A percentile compares a stretch with the other conserved stretches of the same genome.
Evolutionary conservation across 495 filamentous ascomycete species (phyloP).

Genomic region (Astrothelium subdiscretum): DNA sequence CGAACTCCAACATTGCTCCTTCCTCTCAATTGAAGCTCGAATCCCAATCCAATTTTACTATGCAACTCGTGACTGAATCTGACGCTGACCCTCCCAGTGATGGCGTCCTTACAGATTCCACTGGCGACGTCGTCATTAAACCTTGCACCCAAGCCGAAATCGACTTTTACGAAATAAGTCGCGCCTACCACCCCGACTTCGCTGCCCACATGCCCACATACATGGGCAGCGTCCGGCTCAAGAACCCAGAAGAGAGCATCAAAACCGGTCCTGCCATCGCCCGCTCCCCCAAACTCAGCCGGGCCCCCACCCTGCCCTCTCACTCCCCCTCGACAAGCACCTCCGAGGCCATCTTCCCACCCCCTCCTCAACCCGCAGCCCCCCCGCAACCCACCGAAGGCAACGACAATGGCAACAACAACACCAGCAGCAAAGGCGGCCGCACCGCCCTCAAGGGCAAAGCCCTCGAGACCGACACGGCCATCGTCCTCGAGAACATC

Average conservation of each 20-base stretch:
- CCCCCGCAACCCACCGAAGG: background rate
- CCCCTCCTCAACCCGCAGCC: background rate
- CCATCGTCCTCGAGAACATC: slow-evolving; percentile 80
- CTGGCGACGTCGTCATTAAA: slow-evolving; percentile 85
- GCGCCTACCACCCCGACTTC: slow-evolving; percentile 53
- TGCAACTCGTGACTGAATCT: background rate
- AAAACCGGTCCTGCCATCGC: slow-evolving; percentile 23
- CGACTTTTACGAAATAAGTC: slow-evolving; percentile 77
- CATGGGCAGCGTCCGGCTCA: slow-evolving; percentile 60
- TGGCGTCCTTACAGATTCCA: slow-evolving; percentile 75
- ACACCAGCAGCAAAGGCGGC: slow-evolving; percentile 1
- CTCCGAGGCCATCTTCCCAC: background rate
- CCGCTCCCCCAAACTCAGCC: background rate
- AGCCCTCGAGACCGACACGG: slow-evolving; percentile 50
- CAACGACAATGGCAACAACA: background rate
- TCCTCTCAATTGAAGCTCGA: background rate
- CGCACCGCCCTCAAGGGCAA: slow-evolving; percentile 19
- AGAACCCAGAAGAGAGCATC: slow-evolving; percentile 40
- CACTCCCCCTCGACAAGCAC: slow-evolving; percentile 2
- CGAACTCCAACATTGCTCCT: background rate
- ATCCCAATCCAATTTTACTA: background rate
- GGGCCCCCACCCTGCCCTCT: background rate
- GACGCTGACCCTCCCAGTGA: slow-evolving; percentile 45
- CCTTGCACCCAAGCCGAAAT: slow-evolving; percentile 82
- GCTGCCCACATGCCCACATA: slow-evolving; percentile 72